Percentiles rank a stretch among this genome's conserved stretches.
Evolutionary conservation across 2,329 filamentous ascomycete species (phyloP).

Genomic region (Neophaeococcomyces aloes): DNA sequence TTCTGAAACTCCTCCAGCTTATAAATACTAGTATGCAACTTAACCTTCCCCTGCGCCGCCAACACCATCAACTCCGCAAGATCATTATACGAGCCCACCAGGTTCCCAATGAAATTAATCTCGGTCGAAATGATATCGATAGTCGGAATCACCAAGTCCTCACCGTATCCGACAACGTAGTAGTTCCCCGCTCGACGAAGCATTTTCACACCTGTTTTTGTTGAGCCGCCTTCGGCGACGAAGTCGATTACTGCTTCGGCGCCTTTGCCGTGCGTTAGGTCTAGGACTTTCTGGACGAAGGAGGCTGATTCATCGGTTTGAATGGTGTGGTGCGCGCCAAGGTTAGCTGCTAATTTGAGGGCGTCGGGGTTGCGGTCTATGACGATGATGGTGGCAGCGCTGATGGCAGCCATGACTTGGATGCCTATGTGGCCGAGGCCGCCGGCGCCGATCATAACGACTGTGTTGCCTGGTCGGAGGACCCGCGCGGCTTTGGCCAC

Average conservation of each 20-base stretch:
- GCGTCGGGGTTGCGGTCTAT: constrained; percentile 12
- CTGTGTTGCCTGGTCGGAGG: constrained; percentile 8
- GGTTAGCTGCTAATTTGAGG: constrained; percentile 9
- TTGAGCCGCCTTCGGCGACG: constrained; percentile 15
- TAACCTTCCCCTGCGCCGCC: constrained; percentile 13
- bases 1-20: constrained; percentile 15
- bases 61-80: constrained; percentile 14
- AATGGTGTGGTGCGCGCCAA: constrained; percentile 11
- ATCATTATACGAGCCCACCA: constrained; percentile 14
- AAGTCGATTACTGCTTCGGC: constrained; percentile 15
- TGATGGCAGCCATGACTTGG: constrained; percentile 14
- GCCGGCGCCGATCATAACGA: constrained; percentile 14
- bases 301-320: constrained; percentile 3
- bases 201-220: constrained; percentile 10
- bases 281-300: constrained; percentile 11
- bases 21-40: constrained; percentile 11
- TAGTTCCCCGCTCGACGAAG: constrained; percentile 13
- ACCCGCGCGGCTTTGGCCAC: constrained; percentile 10
- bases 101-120: constrained; percentile 16
- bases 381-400: constrained; percentile 11
- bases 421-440: constrained; percentile 13
- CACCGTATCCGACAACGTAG: constrained; percentile 13
- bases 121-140: constrained; percentile 16
- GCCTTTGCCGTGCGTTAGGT: constrained; percentile 10
- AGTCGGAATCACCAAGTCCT: constrained; percentile 12